These are phyloP conservation scores for Abortiporus biennis DNA, from an alignment of 1,284 basidiomycete genomes.

Conservation along the genomic window DNA sequence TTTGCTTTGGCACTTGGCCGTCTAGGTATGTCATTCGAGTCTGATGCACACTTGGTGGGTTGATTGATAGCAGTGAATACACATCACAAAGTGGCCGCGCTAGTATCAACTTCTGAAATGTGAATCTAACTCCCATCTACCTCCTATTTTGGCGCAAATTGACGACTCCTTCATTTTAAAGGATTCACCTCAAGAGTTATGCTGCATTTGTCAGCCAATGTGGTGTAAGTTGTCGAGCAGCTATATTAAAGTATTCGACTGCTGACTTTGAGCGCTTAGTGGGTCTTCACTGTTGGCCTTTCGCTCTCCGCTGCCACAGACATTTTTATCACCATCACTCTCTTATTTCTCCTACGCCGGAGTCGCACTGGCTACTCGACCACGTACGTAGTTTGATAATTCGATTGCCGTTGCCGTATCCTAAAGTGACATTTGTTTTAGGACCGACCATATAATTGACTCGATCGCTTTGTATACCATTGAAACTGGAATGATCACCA, in stretches of 20 bases:
- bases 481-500: conserved; percentile 40
- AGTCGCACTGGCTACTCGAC: conserved; percentile 32
- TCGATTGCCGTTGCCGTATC: neutral
- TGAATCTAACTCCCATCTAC: conserved; percentile 10
- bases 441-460: conserved; percentile 37
- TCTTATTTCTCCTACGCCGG: conserved; percentile 34
- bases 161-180: conserved; percentile 8
- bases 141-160: no score
- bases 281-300: conserved; percentile 46
- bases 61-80: neutral
- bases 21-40: neutral
- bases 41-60: neutral
- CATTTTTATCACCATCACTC: conserved; percentile 37
- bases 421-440: conserved; percentile 10
- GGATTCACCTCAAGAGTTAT: conserved; percentile 26
- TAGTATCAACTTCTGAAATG: conserved; percentile 14
- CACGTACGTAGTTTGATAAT: conserved; percentile 16
- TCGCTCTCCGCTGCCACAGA: conserved; percentile 41
- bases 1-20: neutral
- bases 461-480: conserved; percentile 40
- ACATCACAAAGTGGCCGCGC: neutral
- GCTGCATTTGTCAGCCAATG: conserved; percentile 8
- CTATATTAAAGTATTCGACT: neutral
- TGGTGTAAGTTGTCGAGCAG: neutral
- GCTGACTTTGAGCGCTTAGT: conserved; percentile 26